phyloP scores from a whole-genome alignment of 192 early-diverging fungal species.

The Coemansia sp. region DNA sequence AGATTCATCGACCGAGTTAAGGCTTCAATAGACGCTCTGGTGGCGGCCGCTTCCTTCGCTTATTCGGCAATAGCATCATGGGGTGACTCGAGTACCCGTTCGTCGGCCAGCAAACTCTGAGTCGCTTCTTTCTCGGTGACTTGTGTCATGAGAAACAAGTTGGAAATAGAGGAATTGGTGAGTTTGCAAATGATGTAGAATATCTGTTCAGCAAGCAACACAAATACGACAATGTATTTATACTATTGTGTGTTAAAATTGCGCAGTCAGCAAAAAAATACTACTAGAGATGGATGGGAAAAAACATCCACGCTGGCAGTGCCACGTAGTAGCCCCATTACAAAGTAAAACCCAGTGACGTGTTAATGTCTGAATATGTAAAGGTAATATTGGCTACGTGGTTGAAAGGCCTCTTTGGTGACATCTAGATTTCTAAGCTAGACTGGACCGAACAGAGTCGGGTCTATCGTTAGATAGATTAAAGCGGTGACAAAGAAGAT shows the following conservation, averaged over 20 bases:
- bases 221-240: background rate
- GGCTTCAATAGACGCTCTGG: background rate
- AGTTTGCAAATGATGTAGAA: background rate
- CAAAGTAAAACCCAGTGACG: background rate
- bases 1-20: background rate
- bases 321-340: background rate
- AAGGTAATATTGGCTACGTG: background rate
- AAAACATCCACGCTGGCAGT: background rate
- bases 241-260: background rate
- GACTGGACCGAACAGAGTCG: too few species aligned
- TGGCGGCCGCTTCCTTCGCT: background rate
- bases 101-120: background rate
- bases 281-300: too few species aligned
- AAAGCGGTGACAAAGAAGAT: too few species aligned
- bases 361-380: background rate
- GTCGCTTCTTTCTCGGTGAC: background rate
- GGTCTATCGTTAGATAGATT: too few species aligned
- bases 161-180: background rate
- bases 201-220: background rate
- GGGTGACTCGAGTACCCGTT: background rate
- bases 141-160: background rate
- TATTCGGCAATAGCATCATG: background rate
- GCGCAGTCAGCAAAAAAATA: background rate
- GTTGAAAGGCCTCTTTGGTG: background rate
- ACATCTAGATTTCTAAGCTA: too few species aligned